Evolutionary conservation across 192 early-diverging fungal genomes (phyloP).

Genomic region (Lobosporangium transversale): DNA sequence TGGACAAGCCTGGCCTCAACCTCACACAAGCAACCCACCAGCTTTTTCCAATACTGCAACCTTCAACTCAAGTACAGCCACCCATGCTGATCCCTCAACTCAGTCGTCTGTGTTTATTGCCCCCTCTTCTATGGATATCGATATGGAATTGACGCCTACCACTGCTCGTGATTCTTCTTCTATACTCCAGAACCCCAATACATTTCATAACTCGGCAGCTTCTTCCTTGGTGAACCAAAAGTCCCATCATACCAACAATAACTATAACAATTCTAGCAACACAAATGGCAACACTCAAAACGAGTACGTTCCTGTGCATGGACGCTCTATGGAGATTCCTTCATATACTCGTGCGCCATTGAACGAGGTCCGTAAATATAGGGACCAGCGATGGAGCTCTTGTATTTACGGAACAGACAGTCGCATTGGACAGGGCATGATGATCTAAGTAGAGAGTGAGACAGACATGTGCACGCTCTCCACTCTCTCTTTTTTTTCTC

Average conservation of each 20-base stretch:
- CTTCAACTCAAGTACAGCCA: constrained; percentile 6
- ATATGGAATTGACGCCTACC: constrained; percentile 24
- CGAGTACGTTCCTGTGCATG: constrained; percentile 43
- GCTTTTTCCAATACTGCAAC: background rate
- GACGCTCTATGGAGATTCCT: constrained; percentile 49
- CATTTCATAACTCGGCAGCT: background rate
- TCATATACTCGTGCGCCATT: constrained; percentile 45
- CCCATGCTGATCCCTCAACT: too few species aligned
- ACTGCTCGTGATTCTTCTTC: constrained; percentile 4
- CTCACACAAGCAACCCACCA: background rate
- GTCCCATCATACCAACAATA: too few species aligned
- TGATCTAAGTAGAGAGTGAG: constrained; percentile 16
- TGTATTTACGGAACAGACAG: constrained; percentile 46
- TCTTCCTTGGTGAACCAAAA: too few species aligned
- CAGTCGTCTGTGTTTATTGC: constrained; percentile 11
- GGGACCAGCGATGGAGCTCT: constrained; percentile 49
- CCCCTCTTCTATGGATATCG: constrained; percentile 32
- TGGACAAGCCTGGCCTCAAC: background rate
- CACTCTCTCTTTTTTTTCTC: background rate
- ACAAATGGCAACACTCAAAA: too few species aligned
- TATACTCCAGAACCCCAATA: constrained; percentile 28
- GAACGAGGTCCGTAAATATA: constrained; percentile 37
- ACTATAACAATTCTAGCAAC: too few species aligned
- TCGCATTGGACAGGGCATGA: constrained; percentile 50
- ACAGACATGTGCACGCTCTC: too few species aligned